Conservation (phyloP, 140 eudicot species). For the Flaveria floridana region DNA sequence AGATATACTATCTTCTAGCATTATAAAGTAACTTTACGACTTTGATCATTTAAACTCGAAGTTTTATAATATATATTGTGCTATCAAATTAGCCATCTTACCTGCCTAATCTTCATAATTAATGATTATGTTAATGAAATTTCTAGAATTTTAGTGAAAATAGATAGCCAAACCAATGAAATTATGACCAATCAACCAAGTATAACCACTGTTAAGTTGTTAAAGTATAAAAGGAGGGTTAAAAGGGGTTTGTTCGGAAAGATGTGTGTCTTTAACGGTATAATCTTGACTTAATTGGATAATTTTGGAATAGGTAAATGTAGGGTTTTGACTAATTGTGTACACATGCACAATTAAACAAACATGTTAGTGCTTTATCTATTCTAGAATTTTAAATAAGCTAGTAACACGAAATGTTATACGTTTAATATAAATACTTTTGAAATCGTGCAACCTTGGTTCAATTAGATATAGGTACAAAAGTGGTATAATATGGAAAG, state of each 20-base stretch:
- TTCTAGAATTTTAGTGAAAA: conserved; percentile 18
- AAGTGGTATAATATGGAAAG: too few relatives aligned
- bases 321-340: conserved; percentile 12
- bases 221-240: not conserved
- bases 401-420: too few relatives aligned
- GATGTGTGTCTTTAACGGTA: conserved; percentile 38
- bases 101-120: not conserved
- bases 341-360: not conserved
- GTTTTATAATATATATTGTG: conserved; percentile 8
- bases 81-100: conserved; percentile 22
- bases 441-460: too few relatives aligned
- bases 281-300: conserved; percentile 28
- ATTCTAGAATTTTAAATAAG: too few relatives aligned
- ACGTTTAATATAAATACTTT: too few relatives aligned
- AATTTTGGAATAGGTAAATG: not conserved
- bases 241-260: conserved; percentile 18
- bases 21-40: conserved; percentile 12
- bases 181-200: conserved; percentile 25
- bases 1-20: not conserved
- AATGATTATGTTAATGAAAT: conserved; percentile 19
- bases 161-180: conserved; percentile 24
- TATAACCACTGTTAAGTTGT: not conserved
- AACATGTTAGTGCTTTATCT: not conserved
- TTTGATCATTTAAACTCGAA: not conserved
- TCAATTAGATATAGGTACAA: too few relatives aligned